Conservation (phyloP, 2,329 filamentous ascomycete genomes). For the Talaromyces sp. region DNA sequence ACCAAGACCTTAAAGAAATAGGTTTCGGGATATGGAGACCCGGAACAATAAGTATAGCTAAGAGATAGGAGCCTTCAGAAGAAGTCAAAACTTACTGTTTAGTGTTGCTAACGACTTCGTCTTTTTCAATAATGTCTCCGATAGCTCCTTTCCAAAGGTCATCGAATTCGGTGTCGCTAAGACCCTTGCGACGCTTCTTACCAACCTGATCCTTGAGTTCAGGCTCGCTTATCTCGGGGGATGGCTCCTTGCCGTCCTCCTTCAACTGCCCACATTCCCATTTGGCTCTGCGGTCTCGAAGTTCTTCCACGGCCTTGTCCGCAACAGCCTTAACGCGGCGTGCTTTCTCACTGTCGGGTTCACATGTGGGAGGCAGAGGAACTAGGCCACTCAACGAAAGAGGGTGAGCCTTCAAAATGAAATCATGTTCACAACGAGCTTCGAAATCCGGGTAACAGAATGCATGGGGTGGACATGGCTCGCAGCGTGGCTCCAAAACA, state of each 20-base stretch:
- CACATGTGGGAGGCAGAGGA: slow-evolving; percentile 86
- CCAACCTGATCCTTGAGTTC: slow-evolving; percentile 77
- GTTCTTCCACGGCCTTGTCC: slow-evolving; percentile 81
- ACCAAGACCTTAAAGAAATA: slow-evolving; percentile 32
- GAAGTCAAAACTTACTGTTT: slow-evolving; percentile 59
- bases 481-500: slow-evolving; percentile 76
- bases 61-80: slow-evolving; percentile 13
- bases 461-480: slow-evolving; percentile 86
- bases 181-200: slow-evolving; percentile 76
- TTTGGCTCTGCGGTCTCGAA: slow-evolving; percentile 81
- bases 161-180: slow-evolving; percentile 87
- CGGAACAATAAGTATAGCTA: slow-evolving; percentile 25
- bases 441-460: slow-evolving; percentile 80
- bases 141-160: slow-evolving; percentile 66
- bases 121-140: slow-evolving; percentile 55
- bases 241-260: slow-evolving; percentile 62
- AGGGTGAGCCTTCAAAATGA: slow-evolving; percentile 81
- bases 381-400: slow-evolving; percentile 78
- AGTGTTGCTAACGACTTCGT: slow-evolving; percentile 61
- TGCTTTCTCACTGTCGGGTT: slow-evolving; percentile 91
- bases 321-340: slow-evolving; percentile 84
- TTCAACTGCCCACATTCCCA: slow-evolving; percentile 84
- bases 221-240: slow-evolving; percentile 67
- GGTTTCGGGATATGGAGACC: slow-evolving; percentile 18
- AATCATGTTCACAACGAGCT: slow-evolving; percentile 82